Conservation (phyloP, 2,329 filamentous ascomycete species). For the Colletotrichum nymphaeae region DNA sequence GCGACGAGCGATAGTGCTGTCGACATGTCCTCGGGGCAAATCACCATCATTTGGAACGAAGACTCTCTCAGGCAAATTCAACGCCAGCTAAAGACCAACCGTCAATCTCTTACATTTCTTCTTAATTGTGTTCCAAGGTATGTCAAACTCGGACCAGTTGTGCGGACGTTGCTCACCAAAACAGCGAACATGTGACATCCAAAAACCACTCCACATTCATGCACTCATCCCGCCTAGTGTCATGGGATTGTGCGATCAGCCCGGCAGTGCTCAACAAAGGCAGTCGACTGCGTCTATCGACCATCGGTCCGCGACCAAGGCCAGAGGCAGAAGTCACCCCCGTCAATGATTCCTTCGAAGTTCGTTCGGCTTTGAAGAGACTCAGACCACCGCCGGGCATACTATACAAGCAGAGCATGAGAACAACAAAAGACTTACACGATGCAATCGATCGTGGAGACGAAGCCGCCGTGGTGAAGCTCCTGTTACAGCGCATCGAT, state of each 20-base stretch:
- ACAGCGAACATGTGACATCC: constrained; percentile 31
- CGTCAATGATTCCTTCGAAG: constrained; percentile 17
- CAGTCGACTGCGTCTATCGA: constrained; percentile 29
- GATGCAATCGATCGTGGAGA: constrained; percentile 40
- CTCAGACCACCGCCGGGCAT: constrained; percentile 27
- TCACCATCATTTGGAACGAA: constrained; percentile 39
- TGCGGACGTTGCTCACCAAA: neutral
- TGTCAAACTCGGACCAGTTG: neutral
- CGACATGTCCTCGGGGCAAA: constrained; percentile 19
- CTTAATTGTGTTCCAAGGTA: constrained; percentile 35
- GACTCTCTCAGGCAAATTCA: constrained; percentile 23
- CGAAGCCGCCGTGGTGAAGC: constrained; percentile 36
- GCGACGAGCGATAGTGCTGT: constrained; percentile 23
- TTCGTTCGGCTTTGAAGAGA: constrained; percentile 24
- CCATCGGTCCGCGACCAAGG: constrained; percentile 14
- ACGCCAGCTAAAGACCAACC: constrained; percentile 21
- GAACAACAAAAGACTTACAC: constrained; percentile 38
- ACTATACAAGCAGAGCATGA: constrained; percentile 30
- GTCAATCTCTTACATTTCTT: constrained; percentile 32
- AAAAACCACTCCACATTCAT: constrained; percentile 34
- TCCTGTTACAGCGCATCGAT: constrained; percentile 38
- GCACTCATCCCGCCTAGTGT: constrained; percentile 28
- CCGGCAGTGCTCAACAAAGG: constrained; percentile 34
- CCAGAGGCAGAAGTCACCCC: constrained; percentile 11
- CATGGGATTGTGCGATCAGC: constrained; percentile 32